phyloP scores from a whole-genome alignment of 1,284 basidiomycete species.

The Sanghuangporus baumii region DNA sequence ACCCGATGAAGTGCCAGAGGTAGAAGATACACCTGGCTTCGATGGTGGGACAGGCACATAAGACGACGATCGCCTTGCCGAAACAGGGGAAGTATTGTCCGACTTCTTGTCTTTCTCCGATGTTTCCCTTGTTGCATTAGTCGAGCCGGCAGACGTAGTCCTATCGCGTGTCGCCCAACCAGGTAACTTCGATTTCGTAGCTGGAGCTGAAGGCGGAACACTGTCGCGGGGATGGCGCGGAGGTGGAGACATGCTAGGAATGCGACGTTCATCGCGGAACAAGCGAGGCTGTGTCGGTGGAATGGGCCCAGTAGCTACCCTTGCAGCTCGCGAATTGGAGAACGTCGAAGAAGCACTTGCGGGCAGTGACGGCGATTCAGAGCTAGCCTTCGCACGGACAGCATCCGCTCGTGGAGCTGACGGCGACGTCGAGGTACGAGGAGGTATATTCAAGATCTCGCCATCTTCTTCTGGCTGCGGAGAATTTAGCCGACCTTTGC shows the following conservation, averaged over 20 bases:
- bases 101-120: background rate
- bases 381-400: background rate
- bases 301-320: slow-evolving; percentile 26
- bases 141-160: background rate
- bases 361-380: background rate
- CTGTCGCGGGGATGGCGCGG: slow-evolving; percentile 3
- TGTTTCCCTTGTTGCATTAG: background rate
- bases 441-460: slow-evolving; percentile 37
- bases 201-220: slow-evolving; percentile 22
- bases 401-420: background rate
- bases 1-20: slow-evolving; percentile 21
- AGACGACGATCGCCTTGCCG: background rate
- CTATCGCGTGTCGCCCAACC: background rate
- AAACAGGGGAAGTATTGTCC: background rate
- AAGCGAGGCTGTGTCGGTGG: slow-evolving; percentile 45
- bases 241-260: slow-evolving; percentile 20
- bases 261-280: slow-evolving; percentile 30
- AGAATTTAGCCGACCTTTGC: background rate
- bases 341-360: background rate
- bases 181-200: slow-evolving; percentile 3
- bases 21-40: slow-evolving; percentile 10
- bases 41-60: slow-evolving; percentile 16
- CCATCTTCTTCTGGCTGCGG: slow-evolving; percentile 43
- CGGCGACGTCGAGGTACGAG: background rate
- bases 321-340: background rate